Conservation (phyloP, 2,329 filamentous ascomycete species). For the Sclerotinia spermophila region DNA sequence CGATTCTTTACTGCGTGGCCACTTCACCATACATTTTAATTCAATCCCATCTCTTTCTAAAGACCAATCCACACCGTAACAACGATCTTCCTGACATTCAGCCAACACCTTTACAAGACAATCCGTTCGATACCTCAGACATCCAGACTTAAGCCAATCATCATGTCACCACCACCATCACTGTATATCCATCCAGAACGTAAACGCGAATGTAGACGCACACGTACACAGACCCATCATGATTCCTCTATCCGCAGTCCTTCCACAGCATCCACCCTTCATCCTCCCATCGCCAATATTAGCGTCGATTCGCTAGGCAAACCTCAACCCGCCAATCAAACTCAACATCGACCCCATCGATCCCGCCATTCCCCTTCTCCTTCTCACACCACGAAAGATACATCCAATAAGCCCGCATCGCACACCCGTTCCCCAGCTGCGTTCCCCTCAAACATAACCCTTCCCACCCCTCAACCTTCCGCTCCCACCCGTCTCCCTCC, state of each 20-base stretch:
- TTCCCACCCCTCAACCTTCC: background rate
- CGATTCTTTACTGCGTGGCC: background rate
- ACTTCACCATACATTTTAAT: background rate
- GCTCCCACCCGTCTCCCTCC: background rate
- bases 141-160: background rate
- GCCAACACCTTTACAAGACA: background rate
- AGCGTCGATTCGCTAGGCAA: conserved; percentile 2
- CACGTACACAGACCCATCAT: background rate
- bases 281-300: background rate
- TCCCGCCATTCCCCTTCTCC: background rate
- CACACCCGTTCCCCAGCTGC: background rate
- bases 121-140: background rate
- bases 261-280: conserved; percentile 9
- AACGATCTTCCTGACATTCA: background rate
- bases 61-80: background rate
- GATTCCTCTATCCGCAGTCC: background rate
- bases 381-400: background rate
- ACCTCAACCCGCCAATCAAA: background rate
- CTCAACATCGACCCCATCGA: conserved; percentile 1
- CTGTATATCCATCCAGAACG: background rate
- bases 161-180: conserved; percentile 8
- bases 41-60: background rate
- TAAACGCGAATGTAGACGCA: background rate
- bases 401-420: background rate
- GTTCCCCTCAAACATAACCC: background rate